Base-by-base conservation (phyloP, 148 eudicot genomes). In the Rhododendron vialii region DNA sequence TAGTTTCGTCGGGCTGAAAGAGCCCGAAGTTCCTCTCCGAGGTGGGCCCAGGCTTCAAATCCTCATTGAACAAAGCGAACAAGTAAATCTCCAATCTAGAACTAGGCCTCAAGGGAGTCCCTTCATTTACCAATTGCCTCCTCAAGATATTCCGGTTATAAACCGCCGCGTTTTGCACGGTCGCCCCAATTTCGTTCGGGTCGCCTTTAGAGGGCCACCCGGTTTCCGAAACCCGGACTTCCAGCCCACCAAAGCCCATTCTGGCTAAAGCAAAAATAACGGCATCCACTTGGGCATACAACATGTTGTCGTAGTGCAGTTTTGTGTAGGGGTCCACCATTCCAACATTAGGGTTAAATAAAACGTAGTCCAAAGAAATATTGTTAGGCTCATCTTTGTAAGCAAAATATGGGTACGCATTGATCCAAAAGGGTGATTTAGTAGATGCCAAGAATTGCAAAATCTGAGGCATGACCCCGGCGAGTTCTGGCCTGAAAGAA, bases 401-500 rank as follows among this genome's bases (percentile, higher is more conserved):
- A 30, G 88, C 88, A 24, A 82, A 86, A 50, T 86, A 86, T 18
- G 88, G 85, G 82, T 86, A 86, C 18, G 85, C 88, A 83, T 86
- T 86, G 51, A 86, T 86, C 85, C 81, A 83, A 83, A 86, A 86
- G 13, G 88, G 88, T 13, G 88, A 24, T 59, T 77, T 82, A 0
- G 88, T 86, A 13, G 10, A 73, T 7, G 90, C 85, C 51, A 95
- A 67, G 82, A 95, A 95, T 53, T 89, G 89, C 1, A 92, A 65
- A 24, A 90, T 84, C 71, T 92, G 92, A 1, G 93, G 83, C 92
- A 95, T 92, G 5, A 95, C 86, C 1, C 65, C 76, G n/a, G 69
- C 73, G 20, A 95, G 88, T 82, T 94, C 96, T 4, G 92, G 83
- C 15, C 28, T 38, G 84, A 95, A 92, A 6, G 81, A 9, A 1